Base-by-base conservation (phyloP, 495 filamentous ascomycete species). In the Penicillium longicatenatum region DNA sequence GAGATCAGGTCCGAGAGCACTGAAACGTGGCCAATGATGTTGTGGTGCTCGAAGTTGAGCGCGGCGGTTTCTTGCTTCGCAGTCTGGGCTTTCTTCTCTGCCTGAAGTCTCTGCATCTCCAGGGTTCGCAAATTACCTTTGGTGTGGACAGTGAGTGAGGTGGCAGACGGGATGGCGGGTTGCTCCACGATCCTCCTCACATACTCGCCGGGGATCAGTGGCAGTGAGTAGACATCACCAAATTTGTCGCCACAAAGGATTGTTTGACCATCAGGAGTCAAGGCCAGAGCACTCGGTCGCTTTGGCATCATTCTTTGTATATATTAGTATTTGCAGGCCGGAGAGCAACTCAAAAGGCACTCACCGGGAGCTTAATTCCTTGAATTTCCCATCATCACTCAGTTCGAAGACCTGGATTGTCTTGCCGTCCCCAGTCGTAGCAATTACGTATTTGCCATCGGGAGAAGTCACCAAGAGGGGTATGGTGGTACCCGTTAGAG, bases 201-300 rank as follows among this genome's bases (percentile, higher is more conserved):
- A 33, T 62, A 67, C 43, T 74, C 64, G 29, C 77, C 68, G n/a
- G 78, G 79, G 49, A 92, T 68, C 3, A 98, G 73, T 4, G 94
- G 93, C n/a, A 98, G 70, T 6, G 88, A 80, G 70, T 94, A 97
- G 57, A 96, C 93, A 73, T 98, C 94, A 31, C 94, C 94, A 66
- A 96, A 97, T 68, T 98, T 98, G 73, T 98, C 95, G 31, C 84
- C 92, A 54, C 80, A 85, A 26, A 98, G 71, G 57, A 98, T 90
- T 3, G 81, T 89, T 3, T 73, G 74, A 42, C 85, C 81, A 68
- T 92, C 84, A 21, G 79, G 64, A 1, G 89, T 86, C 46, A 97
- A 71, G 47, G 81, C 74, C 54, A 98, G 70, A 46, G 89, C 83
- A 67, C 85, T 90, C 29, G 90, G 90, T 42, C 92, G 86, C 74